These are phyloP conservation scores for Cryptosporidium ubiquitum DNA, from an alignment of 169 alveolate genomes.

Conservation along the genomic window DNA sequence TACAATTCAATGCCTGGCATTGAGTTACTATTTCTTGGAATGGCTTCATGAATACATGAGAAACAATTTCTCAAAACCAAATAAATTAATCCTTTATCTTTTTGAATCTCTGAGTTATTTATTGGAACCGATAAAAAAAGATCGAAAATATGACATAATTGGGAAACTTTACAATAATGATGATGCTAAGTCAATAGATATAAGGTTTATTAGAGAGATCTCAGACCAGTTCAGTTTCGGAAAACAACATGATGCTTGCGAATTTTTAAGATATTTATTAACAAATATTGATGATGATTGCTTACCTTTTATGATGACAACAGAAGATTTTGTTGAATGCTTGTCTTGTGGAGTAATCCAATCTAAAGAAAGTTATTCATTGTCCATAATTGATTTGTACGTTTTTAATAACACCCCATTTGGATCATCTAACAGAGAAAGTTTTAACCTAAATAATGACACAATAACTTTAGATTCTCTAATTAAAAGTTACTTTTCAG, in stretches of 20 bases:
- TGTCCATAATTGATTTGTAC: constrained; percentile 39
- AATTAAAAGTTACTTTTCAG: constrained; percentile 17
- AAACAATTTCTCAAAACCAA: neutral
- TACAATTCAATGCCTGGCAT: constrained; percentile 64
- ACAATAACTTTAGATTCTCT: constrained; percentile 1
- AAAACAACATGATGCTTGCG: constrained; percentile 58
- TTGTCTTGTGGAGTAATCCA: neutral
- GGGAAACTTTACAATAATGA: neutral
- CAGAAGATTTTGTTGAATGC: constrained; percentile 12
- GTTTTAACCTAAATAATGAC: neutral
- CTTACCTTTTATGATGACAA: constrained; percentile 8
- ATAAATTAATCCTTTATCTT: neutral
- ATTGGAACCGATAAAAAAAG: neutral
- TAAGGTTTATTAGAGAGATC: constrained; percentile 8
- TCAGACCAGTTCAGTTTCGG: constrained; percentile 32
- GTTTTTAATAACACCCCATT: neutral
- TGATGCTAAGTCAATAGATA: neutral
- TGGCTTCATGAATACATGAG: constrained; percentile 33
- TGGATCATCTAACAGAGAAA: neutral
- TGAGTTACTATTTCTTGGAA: constrained; percentile 19
- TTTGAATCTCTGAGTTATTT: neutral
- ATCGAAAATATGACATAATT: neutral
- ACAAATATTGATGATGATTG: constrained; percentile 7
- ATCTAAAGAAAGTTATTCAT: neutral
- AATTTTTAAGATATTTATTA: constrained; percentile 45